phyloP scores from a whole-genome alignment of 2,329 filamentous ascomycete species.

The Trichoderma sp. region DNA sequence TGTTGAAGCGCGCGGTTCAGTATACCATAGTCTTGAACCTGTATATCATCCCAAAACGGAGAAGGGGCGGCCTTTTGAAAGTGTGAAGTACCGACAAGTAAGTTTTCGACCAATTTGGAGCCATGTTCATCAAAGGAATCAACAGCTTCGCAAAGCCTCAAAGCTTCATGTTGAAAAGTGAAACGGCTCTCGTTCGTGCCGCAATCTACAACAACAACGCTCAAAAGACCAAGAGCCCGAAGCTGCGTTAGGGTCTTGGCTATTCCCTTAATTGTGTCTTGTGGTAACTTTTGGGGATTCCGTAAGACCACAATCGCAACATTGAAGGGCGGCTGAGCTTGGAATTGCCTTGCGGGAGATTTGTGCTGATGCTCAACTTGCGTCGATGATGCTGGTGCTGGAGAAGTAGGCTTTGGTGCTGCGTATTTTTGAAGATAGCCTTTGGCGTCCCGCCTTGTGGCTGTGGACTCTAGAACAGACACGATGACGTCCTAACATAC shows the following conservation, averaged over 20 bases:
- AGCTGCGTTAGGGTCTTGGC: slow-evolving; percentile 85
- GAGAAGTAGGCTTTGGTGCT: slow-evolving; percentile 31
- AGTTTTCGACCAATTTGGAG: slow-evolving; percentile 66
- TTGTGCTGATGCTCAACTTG: slow-evolving; percentile 43
- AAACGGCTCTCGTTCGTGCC: slow-evolving; percentile 47
- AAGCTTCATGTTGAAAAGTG: slow-evolving; percentile 64
- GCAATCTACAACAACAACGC: slow-evolving; percentile 82
- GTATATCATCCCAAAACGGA: slow-evolving; percentile 36
- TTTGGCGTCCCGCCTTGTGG: slow-evolving; percentile 90
- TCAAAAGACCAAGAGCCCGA: slow-evolving; percentile 76
- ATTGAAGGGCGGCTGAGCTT: slow-evolving; percentile 49
- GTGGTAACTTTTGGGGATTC: slow-evolving; percentile 70
- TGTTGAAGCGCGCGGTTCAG: slow-evolving; percentile 41
- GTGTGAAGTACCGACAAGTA: slow-evolving; percentile 33
- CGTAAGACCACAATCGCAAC: slow-evolving; percentile 86
- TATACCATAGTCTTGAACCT: slow-evolving; percentile 40
- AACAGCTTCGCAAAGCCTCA: slow-evolving; percentile 75
- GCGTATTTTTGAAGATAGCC: slow-evolving; percentile 85
- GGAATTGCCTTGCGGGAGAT: slow-evolving; percentile 23
- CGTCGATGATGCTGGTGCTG: slow-evolving; percentile 37
- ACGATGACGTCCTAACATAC: slow-evolving; percentile 74
- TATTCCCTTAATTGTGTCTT: slow-evolving; percentile 72
- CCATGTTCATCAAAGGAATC: slow-evolving; percentile 69
- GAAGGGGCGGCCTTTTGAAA: slow-evolving; percentile 26
- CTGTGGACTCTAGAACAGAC: slow-evolving; percentile 83